Percentiles rank a stretch among this genome's conserved stretches.
Evolutionary conservation across 768 basidiomycete species (phyloP).

Genomic region (Suillus discolor): DNA sequence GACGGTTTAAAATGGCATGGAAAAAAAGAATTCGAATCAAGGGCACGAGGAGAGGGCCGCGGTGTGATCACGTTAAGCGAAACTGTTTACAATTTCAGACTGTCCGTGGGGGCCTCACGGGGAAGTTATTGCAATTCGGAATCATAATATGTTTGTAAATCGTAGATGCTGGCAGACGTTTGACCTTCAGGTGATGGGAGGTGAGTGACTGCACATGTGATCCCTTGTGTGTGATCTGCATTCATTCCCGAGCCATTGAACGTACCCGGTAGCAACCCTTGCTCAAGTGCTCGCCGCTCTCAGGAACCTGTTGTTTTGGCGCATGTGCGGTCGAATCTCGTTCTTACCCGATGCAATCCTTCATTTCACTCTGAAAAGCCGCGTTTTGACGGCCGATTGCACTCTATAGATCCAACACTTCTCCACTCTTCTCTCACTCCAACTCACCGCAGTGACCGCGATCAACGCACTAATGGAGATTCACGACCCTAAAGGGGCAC

Average conservation of each 20-base stretch:
- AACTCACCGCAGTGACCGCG: conserved; percentile 49
- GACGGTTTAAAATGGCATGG: conserved; percentile 59
- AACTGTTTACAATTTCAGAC: conserved; percentile 39
- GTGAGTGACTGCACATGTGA: neutral
- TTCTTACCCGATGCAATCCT: conserved; percentile 7
- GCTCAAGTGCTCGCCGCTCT: conserved; percentile 24
- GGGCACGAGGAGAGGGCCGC: conserved; percentile 64
- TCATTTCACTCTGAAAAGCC: conserved; percentile 16
- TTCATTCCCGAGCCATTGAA: conserved; percentile 33
- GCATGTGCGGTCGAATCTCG: neutral
- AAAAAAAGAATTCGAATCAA: conserved; percentile 67
- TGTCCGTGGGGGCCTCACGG: conserved; percentile 26
- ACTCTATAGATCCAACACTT: neutral
- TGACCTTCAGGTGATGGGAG: conserved; percentile 8
- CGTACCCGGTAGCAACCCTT: conserved; percentile 8
- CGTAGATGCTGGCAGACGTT: conserved; percentile 7
- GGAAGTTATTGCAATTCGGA: conserved; percentile 14
- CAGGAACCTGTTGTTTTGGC: conserved; percentile 24
- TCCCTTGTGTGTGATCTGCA: conserved; percentile 28
- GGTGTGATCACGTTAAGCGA: conserved; percentile 43
- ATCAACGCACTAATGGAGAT: conserved; percentile 33
- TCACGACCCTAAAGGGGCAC: conserved; percentile 40
- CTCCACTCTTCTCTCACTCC: conserved; percentile 34
- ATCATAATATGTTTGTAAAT: conserved; percentile 12
- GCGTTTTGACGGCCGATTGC: conserved; percentile 20